phyloP scores from a whole-genome alignment of 208 protist genomes.

The Herpetomonas tarakana region DNA sequence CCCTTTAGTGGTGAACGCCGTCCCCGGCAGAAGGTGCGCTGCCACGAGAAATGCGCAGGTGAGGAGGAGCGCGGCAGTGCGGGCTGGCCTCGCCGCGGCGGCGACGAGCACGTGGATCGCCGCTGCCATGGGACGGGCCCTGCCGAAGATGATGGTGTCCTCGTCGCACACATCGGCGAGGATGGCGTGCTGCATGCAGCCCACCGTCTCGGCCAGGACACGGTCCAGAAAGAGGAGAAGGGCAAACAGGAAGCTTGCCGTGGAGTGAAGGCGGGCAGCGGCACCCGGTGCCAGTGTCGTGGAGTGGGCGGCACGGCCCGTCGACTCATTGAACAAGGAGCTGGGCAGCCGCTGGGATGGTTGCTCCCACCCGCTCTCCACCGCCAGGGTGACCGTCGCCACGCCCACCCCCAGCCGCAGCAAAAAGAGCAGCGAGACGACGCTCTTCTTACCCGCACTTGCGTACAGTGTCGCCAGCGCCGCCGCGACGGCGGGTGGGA shows the following conservation, averaged over 20 bases:
- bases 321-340: neutral
- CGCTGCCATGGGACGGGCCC: slow-evolving; percentile 14
- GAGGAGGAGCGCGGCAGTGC: slow-evolving; percentile 21
- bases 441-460: neutral
- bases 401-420: neutral
- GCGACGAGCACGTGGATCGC: slow-evolving; percentile 13
- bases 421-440: slow-evolving; percentile 1
- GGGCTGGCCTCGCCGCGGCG: slow-evolving; percentile 15
- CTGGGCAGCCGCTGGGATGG: too few relatives aligned
- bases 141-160: slow-evolving; percentile 56
- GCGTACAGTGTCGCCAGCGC: neutral
- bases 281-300: neutral
- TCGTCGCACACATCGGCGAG: slow-evolving; percentile 45
- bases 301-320: neutral
- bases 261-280: neutral
- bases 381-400: neutral
- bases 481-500: neutral
- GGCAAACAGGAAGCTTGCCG: slow-evolving; percentile 7
- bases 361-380: too few relatives aligned
- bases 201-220: slow-evolving; percentile 8
- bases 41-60: slow-evolving; percentile 10
- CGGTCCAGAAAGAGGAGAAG: slow-evolving; percentile 14
- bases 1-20: neutral
- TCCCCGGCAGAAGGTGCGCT: neutral
- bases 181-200: slow-evolving; percentile 9